Evolutionary conservation across 345 rosid genomes (phyloP), one percentile per base, ranked within the genome.

Genomic region (Euphorbia pulcherrima): DNA sequence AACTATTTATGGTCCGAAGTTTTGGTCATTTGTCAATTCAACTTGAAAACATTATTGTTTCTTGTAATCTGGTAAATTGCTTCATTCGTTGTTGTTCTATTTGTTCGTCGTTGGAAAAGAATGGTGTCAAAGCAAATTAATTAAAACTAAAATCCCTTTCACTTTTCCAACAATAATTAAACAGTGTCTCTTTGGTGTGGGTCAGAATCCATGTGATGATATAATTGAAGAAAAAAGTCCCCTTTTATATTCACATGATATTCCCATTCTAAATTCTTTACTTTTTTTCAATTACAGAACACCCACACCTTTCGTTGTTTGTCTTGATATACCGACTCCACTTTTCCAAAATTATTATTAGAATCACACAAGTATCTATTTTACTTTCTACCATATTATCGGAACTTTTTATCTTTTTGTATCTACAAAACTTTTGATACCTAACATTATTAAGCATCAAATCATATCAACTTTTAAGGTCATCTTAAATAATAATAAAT

Each of bases 151-250:
- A 44, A 30, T 62, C 23, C 5, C 9, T 27, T 7, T 62, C 35
- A 17, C 14, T 41, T 62, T 62, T 62, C 33, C 46, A 20, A 39
- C 23, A 4, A 41, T 44, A 37, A 62, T 62, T 13, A 20, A 41
- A 4, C 0, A 14, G 29, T 7, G 52, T 62, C 21, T n/a, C 17
- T 62, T 2, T 62, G 9, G 8, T 17, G 8, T 17, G 37, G 54
- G 5, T 44, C 53, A 44, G 67, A 62, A 44, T 62, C 30, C 66
- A 62, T 62, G 66, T 62, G 66, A 62, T 6, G 13, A 21, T 6
- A 8, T 24, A 59, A 1, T 59, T 29, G 12, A 58, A 59, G 41
- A 59, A 18, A 35, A 6, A 12, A 33, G 47, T 8, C 47, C 47
- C 47, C 47, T 8, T 41, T 39, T 39, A 8, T 41, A 41, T 44